phyloP scores from a whole-genome alignment of 106 monocot genomes.

The Dioscorea zingiberensis region DNA sequence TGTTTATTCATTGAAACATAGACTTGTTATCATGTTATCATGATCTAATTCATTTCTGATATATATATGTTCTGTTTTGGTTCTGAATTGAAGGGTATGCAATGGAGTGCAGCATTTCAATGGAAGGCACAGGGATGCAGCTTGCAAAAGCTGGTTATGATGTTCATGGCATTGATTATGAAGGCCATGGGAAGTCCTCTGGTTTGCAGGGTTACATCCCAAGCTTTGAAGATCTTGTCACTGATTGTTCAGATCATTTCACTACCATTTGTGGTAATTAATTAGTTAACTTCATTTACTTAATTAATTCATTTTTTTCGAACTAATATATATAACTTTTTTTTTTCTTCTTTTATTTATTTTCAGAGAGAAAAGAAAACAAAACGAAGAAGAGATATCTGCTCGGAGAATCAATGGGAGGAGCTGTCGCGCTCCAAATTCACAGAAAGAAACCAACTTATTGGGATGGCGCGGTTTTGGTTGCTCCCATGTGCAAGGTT shows the following conservation, averaged over 20 bases:
- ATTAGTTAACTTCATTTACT: background rate
- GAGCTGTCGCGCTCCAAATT: conserved; percentile 42
- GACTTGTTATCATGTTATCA: too few species aligned
- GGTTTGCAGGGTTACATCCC: conserved; percentile 27
- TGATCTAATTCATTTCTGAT: too few species aligned
- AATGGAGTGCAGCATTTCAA: conserved; percentile 41
- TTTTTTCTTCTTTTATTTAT: too few species aligned
- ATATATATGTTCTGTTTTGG: background rate
- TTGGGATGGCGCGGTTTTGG: conserved; percentile 63
- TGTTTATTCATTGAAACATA: background rate
- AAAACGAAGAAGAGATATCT: conserved; percentile 40
- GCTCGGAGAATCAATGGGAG: conserved; percentile 76
- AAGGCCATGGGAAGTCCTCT: conserved; percentile 35
- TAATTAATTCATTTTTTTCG: too few species aligned
- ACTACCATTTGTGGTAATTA: conserved; percentile 20
- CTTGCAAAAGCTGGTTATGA: conserved; percentile 37
- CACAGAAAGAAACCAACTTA: conserved; percentile 37
- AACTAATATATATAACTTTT: too few species aligned
- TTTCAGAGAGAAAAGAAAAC: conserved; percentile 42
- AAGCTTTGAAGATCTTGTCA: conserved; percentile 29
- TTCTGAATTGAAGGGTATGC: conserved; percentile 20
- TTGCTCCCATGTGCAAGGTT: conserved; percentile 78
- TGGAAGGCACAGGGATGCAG: conserved; percentile 25
- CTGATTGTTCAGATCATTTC: conserved; percentile 31
- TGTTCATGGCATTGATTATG: conserved; percentile 38